Conservation (phyloP, 75 land plant genomes). For the Pinus tabuliformis region DNA sequence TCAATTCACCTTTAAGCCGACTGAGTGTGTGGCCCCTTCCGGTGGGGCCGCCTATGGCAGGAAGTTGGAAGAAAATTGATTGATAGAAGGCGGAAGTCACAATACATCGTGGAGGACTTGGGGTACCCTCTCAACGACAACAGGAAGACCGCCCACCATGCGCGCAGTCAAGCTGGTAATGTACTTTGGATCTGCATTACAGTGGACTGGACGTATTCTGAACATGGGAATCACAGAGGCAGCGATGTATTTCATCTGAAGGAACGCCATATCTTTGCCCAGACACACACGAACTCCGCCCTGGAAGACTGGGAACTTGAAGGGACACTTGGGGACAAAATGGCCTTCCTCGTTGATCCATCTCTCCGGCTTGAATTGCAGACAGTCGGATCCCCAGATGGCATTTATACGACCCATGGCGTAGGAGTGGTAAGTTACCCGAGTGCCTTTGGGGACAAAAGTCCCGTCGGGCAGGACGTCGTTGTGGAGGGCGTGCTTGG, state of each 20-base stretch:
- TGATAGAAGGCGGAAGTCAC: too few relatives aligned
- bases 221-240: constrained; percentile 19
- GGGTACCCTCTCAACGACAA: not conserved
- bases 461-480: constrained; percentile 68
- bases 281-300: constrained; percentile 41
- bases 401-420: constrained; percentile 59
- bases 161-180: not conserved
- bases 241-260: constrained; percentile 34
- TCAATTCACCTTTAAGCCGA: too few relatives aligned
- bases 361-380: constrained; percentile 36
- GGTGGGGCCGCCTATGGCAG: too few relatives aligned
- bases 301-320: constrained; percentile 36
- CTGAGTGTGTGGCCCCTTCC: too few relatives aligned
- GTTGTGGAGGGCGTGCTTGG: constrained; percentile 43
- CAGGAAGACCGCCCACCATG: constrained; percentile 9
- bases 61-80: too few relatives aligned
- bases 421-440: constrained; percentile 55
- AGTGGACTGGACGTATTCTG: not conserved
- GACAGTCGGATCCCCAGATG: constrained; percentile 33
- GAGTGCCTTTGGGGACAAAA: constrained; percentile 26
- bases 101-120: too few relatives aligned
- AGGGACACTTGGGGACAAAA: constrained; percentile 22
- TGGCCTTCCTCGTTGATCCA: constrained; percentile 28
- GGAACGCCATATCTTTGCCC: constrained; percentile 44
- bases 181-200: not conserved